A percentile compares a stretch with the other conserved stretches of the same genome.
These are phyloP conservation scores for Porogramme epimiltina DNA, from an alignment of 1,284 basidiomycete species.

Conservation along the genomic window DNA sequence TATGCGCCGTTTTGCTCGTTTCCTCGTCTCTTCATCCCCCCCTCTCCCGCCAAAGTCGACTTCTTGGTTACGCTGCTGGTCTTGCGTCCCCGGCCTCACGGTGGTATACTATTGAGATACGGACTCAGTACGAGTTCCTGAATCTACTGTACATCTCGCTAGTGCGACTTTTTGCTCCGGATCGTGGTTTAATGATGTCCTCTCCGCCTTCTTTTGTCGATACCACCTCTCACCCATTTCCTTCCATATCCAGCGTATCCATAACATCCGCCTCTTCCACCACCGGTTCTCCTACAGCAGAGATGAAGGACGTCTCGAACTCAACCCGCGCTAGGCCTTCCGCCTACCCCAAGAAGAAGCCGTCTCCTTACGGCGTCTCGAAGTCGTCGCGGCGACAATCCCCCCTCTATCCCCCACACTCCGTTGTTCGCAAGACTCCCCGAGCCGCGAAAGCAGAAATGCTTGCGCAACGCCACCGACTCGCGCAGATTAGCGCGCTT, in stretches of 20 bases:
- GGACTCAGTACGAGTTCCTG: too few species aligned
- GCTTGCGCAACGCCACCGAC: conserved; percentile 65
- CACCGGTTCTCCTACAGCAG: conserved; percentile 33
- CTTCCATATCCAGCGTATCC: conserved; percentile 42
- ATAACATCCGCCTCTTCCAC: conserved; percentile 40
- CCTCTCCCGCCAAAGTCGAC: not conserved
- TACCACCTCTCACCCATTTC: conserved; percentile 26
- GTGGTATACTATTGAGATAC: too few species aligned
- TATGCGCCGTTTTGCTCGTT: not conserved
- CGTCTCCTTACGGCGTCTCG: conserved; percentile 73
- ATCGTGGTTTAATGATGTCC: conserved; percentile 14
- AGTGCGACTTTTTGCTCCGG: conserved; percentile 3
- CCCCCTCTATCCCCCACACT: conserved; percentile 48
- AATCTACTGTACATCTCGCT: too few species aligned
- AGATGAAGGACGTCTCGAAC: conserved; percentile 77
- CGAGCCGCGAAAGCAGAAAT: conserved; percentile 61
- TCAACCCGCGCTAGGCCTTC: conserved; percentile 60
- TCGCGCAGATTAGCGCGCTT: conserved; percentile 65
- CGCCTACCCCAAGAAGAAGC: conserved; percentile 79
- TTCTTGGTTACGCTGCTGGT: conserved; percentile 13
- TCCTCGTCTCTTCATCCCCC: not conserved
- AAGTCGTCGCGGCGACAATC: conserved; percentile 52
- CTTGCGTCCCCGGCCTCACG: not conserved
- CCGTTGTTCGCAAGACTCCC: conserved; percentile 58
- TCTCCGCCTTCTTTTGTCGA: conserved; percentile 1